Evolutionary conservation across 2,329 filamentous ascomycete species (phyloP).

Genomic region (Fusarium phyllophilum): DNA sequence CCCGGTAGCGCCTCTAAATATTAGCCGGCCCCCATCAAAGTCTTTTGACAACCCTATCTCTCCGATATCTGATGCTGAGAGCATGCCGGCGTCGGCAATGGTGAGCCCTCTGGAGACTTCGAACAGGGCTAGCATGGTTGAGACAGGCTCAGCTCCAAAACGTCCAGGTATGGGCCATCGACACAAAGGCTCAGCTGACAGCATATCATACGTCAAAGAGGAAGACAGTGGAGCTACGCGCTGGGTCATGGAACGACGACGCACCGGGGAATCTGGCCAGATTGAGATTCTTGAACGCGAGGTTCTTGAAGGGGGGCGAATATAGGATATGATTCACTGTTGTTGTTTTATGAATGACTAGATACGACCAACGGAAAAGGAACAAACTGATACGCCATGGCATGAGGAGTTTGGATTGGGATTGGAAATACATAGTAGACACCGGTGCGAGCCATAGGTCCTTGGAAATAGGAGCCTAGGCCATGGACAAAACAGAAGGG

Average conservation of each 20-base stretch:
- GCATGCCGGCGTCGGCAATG: slow-evolving; percentile 29
- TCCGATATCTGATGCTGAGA: slow-evolving; percentile 31
- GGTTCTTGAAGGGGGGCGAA: slow-evolving; percentile 67
- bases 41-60: slow-evolving; percentile 31
- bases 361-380: slow-evolving; percentile 2
- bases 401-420: slow-evolving; percentile 31
- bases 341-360: slow-evolving; percentile 17
- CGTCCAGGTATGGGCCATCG: slow-evolving; percentile 54
- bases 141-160: slow-evolving; percentile 14
- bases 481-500: slow-evolving; percentile 1
- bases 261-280: slow-evolving; percentile 73
- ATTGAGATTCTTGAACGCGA: slow-evolving; percentile 73
- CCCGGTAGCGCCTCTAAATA: slow-evolving; percentile 15
- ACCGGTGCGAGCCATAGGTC: slow-evolving; percentile 15
- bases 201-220: slow-evolving; percentile 76
- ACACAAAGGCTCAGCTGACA: slow-evolving; percentile 70
- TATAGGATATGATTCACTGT: slow-evolving; percentile 45
- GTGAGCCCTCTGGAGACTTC: slow-evolving; percentile 37
- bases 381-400: slow-evolving; percentile 14
- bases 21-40: slow-evolving; percentile 16
- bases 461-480: background rate
- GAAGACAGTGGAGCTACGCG: slow-evolving; percentile 67
- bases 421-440: slow-evolving; percentile 28
- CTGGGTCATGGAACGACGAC: slow-evolving; percentile 76
- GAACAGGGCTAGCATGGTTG: slow-evolving; percentile 26